Conservation (phyloP, 2,329 filamentous ascomycete genomes). For the Podosphaera aphanis region DNA sequence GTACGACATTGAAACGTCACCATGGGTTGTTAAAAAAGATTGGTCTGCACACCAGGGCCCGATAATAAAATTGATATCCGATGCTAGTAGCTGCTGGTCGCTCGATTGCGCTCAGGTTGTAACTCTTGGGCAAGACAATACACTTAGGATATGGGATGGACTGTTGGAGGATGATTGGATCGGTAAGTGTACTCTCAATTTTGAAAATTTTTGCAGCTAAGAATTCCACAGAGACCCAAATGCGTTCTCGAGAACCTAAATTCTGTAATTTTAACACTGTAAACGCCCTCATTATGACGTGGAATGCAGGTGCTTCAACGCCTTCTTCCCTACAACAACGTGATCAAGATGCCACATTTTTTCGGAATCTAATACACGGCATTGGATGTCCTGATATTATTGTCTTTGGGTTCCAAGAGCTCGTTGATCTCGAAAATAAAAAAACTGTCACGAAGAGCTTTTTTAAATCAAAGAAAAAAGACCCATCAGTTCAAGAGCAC, state of each 20-base stretch:
- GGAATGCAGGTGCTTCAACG: conserved; percentile 96
- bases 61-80: conserved; percentile 52
- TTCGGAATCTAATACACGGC: conserved; percentile 55
- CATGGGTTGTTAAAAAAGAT: conserved; percentile 81
- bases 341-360: conserved; percentile 49
- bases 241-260: conserved; percentile 61
- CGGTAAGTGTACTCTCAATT: conserved; percentile 22
- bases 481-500: conserved; percentile 53
- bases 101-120: conserved; percentile 66
- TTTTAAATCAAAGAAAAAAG: conserved; percentile 75
- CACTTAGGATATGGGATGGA: conserved; percentile 73
- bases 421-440: conserved; percentile 96
- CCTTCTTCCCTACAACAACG: conserved; percentile 55
- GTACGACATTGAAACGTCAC: conserved; percentile 61
- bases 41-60: conserved; percentile 80
- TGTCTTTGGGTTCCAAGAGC: conserved; percentile 89
- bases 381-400: conserved; percentile 68
- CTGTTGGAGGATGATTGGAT: conserved; percentile 85
- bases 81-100: conserved; percentile 64
- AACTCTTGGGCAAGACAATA: conserved; percentile 69
- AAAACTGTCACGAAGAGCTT: conserved; percentile 90
- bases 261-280: conserved; percentile 75
- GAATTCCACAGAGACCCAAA: conserved; percentile 37
- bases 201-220: not conserved
- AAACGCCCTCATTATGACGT: conserved; percentile 62